Conservation (phyloP, 371 early-diverging fungal species). For the Funneliformis caledonium region DNA sequence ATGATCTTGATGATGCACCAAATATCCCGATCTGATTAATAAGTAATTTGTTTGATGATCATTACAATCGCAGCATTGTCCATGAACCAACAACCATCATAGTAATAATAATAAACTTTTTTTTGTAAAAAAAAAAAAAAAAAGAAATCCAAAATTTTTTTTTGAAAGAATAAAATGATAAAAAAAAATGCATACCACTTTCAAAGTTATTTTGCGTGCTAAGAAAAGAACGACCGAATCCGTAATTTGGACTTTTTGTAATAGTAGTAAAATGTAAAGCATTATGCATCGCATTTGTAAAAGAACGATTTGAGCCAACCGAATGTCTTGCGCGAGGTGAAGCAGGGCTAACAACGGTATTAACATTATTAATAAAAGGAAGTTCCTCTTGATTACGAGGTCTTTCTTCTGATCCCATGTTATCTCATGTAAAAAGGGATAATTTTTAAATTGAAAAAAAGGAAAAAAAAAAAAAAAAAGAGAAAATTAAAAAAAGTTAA, state of each 20-base stretch:
- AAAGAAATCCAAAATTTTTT: not conserved
- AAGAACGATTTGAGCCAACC: not conserved
- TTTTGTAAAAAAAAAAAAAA: not conserved
- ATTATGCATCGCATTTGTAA: not conserved
- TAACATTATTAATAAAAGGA: not conserved
- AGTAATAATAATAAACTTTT: too few species aligned
- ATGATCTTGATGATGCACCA: not conserved
- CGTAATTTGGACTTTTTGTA: not conserved
- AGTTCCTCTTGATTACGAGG: not conserved
- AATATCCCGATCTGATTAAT: conserved; percentile 2
- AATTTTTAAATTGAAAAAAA: not conserved
- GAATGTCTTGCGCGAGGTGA: not conserved
- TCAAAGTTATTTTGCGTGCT: conserved; percentile 9
- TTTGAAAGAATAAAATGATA: not conserved
- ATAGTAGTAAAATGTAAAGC: conserved; percentile 5
- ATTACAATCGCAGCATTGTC: not conserved
- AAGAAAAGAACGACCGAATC: conserved; percentile 26
- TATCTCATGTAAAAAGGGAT: not conserved
- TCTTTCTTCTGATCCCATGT: not conserved
- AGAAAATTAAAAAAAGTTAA: not conserved
- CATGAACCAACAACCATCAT: not conserved
- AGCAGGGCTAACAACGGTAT: not conserved
- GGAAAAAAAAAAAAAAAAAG: not conserved
- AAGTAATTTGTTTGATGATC: not conserved
- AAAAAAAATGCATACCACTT: conserved; percentile 12